Conservation (phyloP, 225 moss, liverwort and hornwort genomes). For the Polytrichum commune region DNA sequence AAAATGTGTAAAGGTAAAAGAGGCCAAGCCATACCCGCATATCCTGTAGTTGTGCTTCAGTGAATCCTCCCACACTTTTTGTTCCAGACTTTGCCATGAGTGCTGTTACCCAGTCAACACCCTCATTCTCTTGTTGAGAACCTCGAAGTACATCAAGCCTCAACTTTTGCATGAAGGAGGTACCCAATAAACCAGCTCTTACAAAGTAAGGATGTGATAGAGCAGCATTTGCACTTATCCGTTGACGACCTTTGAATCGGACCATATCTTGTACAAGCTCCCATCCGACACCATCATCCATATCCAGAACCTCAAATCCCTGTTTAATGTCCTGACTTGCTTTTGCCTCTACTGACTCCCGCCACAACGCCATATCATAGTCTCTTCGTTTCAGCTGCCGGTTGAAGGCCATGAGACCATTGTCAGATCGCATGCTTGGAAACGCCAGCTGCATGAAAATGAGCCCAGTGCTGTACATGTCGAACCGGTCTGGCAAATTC, state of each 20-base stretch:
- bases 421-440: slow-evolving; percentile 81
- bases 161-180: slow-evolving; percentile 59
- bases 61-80: slow-evolving; percentile 77
- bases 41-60: slow-evolving; percentile 80
- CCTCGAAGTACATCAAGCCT: slow-evolving; percentile 62
- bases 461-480: slow-evolving; percentile 86
- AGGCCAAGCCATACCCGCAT: slow-evolving; percentile 45
- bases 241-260: slow-evolving; percentile 76
- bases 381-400: slow-evolving; percentile 94
- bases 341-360: slow-evolving; percentile 60
- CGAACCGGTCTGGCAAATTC: slow-evolving; percentile 98
- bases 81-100: slow-evolving; percentile 93
- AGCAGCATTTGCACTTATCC: slow-evolving; percentile 78
- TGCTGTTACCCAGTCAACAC: slow-evolving; percentile 78
- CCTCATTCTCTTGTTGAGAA: slow-evolving; percentile 65
- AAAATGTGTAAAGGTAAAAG: neutral
- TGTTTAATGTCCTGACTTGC: slow-evolving; percentile 65
- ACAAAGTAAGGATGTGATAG: slow-evolving; percentile 85
- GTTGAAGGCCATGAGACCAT: slow-evolving; percentile 87
- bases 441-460: slow-evolving; percentile 96
- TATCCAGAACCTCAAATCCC: slow-evolving; percentile 88
- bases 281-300: slow-evolving; percentile 92
- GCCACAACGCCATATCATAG: slow-evolving; percentile 77
- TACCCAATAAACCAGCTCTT: slow-evolving; percentile 67
- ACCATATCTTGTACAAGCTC: slow-evolving; percentile 88